phyloP scores from a whole-genome alignment of 441 rosid species.

The Adansonia grandidieri region DNA sequence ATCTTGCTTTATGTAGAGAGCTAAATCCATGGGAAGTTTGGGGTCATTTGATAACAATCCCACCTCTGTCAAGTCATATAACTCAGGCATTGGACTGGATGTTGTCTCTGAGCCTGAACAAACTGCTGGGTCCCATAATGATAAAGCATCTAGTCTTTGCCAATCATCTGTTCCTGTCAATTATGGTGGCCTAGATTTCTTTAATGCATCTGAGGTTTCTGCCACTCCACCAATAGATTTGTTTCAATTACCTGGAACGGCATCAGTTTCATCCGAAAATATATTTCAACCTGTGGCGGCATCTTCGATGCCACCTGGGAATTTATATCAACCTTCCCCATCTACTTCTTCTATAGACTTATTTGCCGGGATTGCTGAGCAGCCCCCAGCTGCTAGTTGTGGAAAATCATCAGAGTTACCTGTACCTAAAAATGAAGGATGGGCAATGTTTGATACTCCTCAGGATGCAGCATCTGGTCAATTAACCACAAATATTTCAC shows the following conservation, averaged over 20 bases:
- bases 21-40: conserved; percentile 67
- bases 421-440: conserved; percentile 65
- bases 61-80: conserved; percentile 58
- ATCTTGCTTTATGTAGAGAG: conserved; percentile 58
- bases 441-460: conserved; percentile 86
- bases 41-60: conserved; percentile 66
- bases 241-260: conserved; percentile 59
- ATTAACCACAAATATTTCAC: conserved; percentile 37
- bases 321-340: conserved; percentile 50
- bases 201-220: conserved; percentile 44
- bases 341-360: conserved; percentile 52
- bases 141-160: conserved; percentile 41
- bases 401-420: conserved; percentile 41
- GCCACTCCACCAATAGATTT: conserved; percentile 58
- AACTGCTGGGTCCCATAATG: conserved; percentile 40
- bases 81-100: conserved; percentile 56
- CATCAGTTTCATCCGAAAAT: conserved; percentile 45
- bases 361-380: conserved; percentile 48
- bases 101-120: conserved; percentile 48
- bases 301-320: conserved; percentile 39
- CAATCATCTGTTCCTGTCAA: conserved; percentile 39
- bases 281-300: conserved; percentile 40
- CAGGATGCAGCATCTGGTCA: conserved; percentile 41
- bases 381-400: conserved; percentile 41
- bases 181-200: conserved; percentile 52